Base-by-base conservation (phyloP, 768 basidiomycete genomes). In the Panaeolus papilionaceus region DNA sequence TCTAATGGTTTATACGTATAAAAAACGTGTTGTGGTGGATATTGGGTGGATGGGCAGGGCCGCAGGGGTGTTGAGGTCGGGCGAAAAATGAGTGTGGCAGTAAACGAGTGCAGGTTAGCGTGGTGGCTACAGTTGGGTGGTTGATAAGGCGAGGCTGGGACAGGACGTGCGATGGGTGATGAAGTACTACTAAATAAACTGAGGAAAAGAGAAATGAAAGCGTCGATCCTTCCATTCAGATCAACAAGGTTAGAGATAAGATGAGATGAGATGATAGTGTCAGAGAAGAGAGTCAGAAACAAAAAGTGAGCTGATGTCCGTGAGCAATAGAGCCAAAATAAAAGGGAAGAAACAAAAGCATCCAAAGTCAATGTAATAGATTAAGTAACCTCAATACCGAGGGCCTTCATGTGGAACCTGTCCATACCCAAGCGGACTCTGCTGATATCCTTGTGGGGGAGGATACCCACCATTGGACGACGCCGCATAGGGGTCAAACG, bases 401-500 rank as follows among this genome's bases (percentile, higher is more conserved):
- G 54, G 54, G 12, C 20, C 20, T 26, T 49, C n/a, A 49, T 33
- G 10, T 7, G 54, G 54, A 18, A 58, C 54, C 54, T 58, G 54
- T 28, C 54, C 54, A 58, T 58, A 58, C 20, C 28, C 54, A 12
- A 58, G 54, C 12, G 54, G 54, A 7, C 54, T 58, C 28, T 58
- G 54, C 4, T 28, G 8, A 16, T 58, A 58, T 16, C 54, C 54
- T 7, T 58, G 54, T 23, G 28, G 49, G 9, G 49, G 54, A 12
- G 54, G 54, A 33, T 58, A 58, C n/a, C 47, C 47, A 14, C 49
- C 26, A 33, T 33, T 33, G 2, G 54, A 9, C 12, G 10, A 14
- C 28, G 54, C 54, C 54, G 54, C 54, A 58, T 58, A 58, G 33
- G 54, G 54, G 14, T 58, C 54, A 33, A 58, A 58, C 11, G 54